These are phyloP conservation scores for Punctularia strigosozonata DNA, from an alignment of 768 basidiomycete genomes.

Conservation along the genomic window DNA sequence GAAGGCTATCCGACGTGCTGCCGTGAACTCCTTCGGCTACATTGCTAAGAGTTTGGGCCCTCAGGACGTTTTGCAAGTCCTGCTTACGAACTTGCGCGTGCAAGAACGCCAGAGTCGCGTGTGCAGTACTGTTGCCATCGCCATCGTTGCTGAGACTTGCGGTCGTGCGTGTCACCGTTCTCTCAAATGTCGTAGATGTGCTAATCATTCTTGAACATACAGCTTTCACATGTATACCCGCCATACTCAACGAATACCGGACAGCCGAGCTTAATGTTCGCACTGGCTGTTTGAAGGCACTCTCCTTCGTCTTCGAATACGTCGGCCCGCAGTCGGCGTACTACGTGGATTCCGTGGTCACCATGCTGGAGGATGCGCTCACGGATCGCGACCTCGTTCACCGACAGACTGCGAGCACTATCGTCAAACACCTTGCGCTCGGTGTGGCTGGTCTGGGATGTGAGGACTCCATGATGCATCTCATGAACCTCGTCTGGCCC, in stretches of 20 bases:
- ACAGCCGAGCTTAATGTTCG: slow-evolving; percentile 98
- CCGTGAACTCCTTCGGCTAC: slow-evolving; percentile 98
- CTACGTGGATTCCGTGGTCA: slow-evolving; percentile 94
- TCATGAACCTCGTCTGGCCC: slow-evolving; percentile 98
- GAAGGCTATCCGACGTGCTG: slow-evolving; percentile 96
- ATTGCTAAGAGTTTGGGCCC: slow-evolving; percentile 99
- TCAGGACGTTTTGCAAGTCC: slow-evolving; percentile 91
- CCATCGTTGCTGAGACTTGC: slow-evolving; percentile 89
- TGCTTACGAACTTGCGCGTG: slow-evolving; percentile 92
- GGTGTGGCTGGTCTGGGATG: slow-evolving; percentile 96
- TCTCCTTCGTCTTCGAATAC: slow-evolving; percentile 99
- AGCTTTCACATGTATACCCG: slow-evolving; percentile 98
- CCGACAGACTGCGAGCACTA: slow-evolving; percentile 94
- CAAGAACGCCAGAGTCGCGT: slow-evolving; percentile 99
- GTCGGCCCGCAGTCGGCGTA: slow-evolving; percentile 95
- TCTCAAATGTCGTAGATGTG: neutral
- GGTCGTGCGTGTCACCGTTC: slow-evolving; percentile 34
- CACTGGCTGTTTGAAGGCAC: slow-evolving; percentile 95
- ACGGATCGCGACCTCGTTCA: slow-evolving; percentile 98
- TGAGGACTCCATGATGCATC: slow-evolving; percentile 94
- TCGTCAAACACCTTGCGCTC: slow-evolving; percentile 95
- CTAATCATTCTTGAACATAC: slow-evolving; percentile 3
- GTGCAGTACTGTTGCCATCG: slow-evolving; percentile 96
- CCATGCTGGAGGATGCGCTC: slow-evolving; percentile 95
- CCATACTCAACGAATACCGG: slow-evolving; percentile 96